Percentiles rank a stretch among this genome's conserved stretches.
Evolutionary conservation across 345 rosid genomes (phyloP).

Genomic region (Eucalyptus pauciflora): DNA sequence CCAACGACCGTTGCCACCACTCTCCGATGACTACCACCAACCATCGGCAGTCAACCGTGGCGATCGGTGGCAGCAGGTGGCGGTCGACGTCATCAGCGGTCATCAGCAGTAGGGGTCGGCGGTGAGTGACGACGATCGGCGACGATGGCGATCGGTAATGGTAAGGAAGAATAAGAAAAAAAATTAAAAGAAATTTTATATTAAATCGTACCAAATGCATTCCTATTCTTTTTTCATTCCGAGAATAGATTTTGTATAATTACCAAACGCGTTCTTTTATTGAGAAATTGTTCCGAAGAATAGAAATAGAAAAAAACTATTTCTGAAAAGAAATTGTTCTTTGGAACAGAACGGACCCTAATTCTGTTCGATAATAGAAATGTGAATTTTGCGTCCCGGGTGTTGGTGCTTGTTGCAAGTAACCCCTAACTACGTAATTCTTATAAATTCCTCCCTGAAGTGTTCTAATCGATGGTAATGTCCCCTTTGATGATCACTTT

Average conservation of each 20-base stretch:
- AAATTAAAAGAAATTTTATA: no score
- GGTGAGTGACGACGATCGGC: accelerated
- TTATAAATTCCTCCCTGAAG: background rate
- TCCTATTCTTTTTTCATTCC: no score
- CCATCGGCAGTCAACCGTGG: accelerated
- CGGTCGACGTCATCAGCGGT: accelerated
- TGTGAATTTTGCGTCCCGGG: background rate
- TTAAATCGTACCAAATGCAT: accelerated
- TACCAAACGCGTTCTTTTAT: accelerated
- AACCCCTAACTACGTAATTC: background rate
- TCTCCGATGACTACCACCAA: accelerated
- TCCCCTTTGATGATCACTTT: background rate
- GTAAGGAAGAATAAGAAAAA: no score
- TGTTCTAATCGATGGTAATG: background rate
- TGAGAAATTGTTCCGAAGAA: accelerated
- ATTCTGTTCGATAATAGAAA: accelerated
- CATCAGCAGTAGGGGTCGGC: accelerated
- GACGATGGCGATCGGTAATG: accelerated
- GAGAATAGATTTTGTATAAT: no score
- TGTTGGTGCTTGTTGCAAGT: background rate
- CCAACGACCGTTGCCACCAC: accelerated
- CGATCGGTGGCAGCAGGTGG: accelerated
- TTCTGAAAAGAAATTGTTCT: accelerated
- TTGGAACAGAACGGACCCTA: accelerated
- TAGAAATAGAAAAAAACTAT: no score